Base-by-base conservation (phyloP, 2,329 filamentous ascomycete genomes). In the Stagonosporopsis cucurbitacearum region DNA sequence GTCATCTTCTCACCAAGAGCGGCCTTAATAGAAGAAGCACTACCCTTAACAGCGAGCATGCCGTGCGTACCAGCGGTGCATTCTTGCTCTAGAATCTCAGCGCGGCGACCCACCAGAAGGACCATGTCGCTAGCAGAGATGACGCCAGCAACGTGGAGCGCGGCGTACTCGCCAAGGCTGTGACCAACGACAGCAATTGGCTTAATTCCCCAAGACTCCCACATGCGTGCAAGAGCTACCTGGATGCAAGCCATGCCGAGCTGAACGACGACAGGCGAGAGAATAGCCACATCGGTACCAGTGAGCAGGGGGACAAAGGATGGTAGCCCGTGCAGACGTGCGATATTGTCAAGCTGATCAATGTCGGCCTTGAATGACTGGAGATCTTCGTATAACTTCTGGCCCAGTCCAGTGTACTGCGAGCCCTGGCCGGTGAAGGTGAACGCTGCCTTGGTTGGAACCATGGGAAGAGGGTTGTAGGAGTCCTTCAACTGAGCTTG, bases 131-230 rank as follows among this genome's bases (percentile, higher is more conserved):
- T 85, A 19, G 84, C 86, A 17, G 88, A 89, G 26, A 91, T 78
- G 15, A 91, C 88, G 45, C 88, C 89, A 49, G 89, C 87, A 36
- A 87, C 81, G 65, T 89, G 82, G 11, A 92, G 82, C 36, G 89
- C 88, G 33, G 89, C 88, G 65, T 91, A 91, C 72, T 92, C 88
- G 49, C 89, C 89, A 25, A 92, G 77, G 64, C 87, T 90, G 73
- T 82, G 80, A 33, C 80, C 80, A 58, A 82, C 79, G 54, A 82
- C 83, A 15, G 82, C 79, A 7, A 73, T 75, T 66, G 83, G 80
- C 59, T 84, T 77, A 71, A 87, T 70, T 45, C 80, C 80, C 79
- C 79, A 82, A n/a, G 79, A 75, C 40, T 75, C 74, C 80, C 80
- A 82, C 80, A 82, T 81, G 65, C 79, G 78, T 28, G 80, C 78